Evolutionary conservation across 169 alveolate species (phyloP).

Genomic region (Plasmodium coatneyi): DNA sequence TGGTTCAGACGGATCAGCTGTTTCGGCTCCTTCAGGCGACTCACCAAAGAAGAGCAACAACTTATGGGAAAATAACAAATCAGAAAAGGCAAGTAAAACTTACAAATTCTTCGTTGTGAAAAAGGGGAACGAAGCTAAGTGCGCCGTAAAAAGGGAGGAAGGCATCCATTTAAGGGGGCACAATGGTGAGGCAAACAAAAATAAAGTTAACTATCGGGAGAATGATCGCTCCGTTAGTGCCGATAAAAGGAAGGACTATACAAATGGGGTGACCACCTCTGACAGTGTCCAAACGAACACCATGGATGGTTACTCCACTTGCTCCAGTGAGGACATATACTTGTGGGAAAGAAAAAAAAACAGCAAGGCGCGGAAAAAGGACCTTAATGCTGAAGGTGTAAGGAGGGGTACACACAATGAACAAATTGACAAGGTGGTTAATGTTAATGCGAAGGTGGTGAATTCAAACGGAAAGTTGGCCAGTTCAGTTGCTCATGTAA

Average conservation of each 20-base stretch:
- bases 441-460: background rate
- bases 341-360: slow-evolving; percentile 26
- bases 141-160: background rate
- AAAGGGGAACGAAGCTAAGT: slow-evolving; percentile 9
- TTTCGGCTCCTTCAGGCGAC: background rate
- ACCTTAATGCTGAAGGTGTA: background rate
- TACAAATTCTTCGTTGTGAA: slow-evolving; percentile 5
- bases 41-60: background rate
- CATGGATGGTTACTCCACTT: slow-evolving; percentile 20
- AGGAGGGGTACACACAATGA: background rate
- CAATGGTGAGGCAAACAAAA: background rate
- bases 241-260: background rate
- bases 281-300: background rate
- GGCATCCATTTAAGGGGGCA: background rate
- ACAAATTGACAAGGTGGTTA: slow-evolving; percentile 5
- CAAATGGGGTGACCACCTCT: background rate
- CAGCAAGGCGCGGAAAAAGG: background rate
- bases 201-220: background rate
- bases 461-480: slow-evolving; percentile 13
- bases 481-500: slow-evolving; percentile 24
- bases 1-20: background rate
- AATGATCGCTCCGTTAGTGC: background rate
- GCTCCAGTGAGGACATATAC: slow-evolving; percentile 40
- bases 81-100: background rate
- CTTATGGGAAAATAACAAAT: background rate